Percentiles rank a stretch among this genome's conserved stretches.
Conservation (phyloP, 257 asterid genomes). For the Coffea canephora region DNA sequence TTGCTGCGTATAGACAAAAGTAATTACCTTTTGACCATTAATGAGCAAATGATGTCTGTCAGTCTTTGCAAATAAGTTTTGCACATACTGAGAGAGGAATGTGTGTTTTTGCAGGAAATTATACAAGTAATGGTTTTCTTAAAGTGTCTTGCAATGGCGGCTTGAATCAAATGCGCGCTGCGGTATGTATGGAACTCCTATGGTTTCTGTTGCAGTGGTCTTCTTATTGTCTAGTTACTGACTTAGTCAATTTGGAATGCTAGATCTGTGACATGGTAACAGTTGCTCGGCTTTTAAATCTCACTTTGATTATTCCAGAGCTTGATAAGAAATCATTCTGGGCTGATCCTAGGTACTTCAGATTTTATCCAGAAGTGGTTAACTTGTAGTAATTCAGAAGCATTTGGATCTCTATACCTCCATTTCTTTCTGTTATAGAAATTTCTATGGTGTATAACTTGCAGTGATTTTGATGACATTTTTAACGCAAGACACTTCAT, state of each 20-base stretch:
- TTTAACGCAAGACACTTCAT: slow-evolving; percentile 82
- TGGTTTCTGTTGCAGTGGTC: not conserved
- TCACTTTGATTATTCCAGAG: slow-evolving; percentile 88
- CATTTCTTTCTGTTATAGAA: slow-evolving; percentile 7
- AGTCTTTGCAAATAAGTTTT: not conserved
- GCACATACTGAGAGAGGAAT: not conserved
- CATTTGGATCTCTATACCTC: not conserved
- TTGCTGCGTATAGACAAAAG: not conserved
- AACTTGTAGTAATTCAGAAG: not conserved
- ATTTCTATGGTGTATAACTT: slow-evolving; percentile 17
- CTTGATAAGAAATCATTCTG: slow-evolving; percentile 96
- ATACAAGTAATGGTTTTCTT: slow-evolving; percentile 82
- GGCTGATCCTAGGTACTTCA: slow-evolving; percentile 92
- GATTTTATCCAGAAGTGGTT: slow-evolving; percentile 12
- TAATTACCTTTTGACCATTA: not conserved
- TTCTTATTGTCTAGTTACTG: slow-evolving; percentile 17
- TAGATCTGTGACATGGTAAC: slow-evolving; percentile 99
- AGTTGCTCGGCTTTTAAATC: slow-evolving; percentile 85
- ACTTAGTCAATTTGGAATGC: slow-evolving; percentile 28
- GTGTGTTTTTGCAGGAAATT: slow-evolving; percentile 50
- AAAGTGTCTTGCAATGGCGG: slow-evolving; percentile 93
- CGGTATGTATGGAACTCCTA: slow-evolving; percentile 45
- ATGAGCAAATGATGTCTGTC: not conserved
- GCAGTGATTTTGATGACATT: slow-evolving; percentile 83
- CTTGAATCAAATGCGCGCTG: slow-evolving; percentile 97